Evolutionary conservation across 345 rosid genomes (phyloP).

Genomic region (Conringia planisiliqua): DNA sequence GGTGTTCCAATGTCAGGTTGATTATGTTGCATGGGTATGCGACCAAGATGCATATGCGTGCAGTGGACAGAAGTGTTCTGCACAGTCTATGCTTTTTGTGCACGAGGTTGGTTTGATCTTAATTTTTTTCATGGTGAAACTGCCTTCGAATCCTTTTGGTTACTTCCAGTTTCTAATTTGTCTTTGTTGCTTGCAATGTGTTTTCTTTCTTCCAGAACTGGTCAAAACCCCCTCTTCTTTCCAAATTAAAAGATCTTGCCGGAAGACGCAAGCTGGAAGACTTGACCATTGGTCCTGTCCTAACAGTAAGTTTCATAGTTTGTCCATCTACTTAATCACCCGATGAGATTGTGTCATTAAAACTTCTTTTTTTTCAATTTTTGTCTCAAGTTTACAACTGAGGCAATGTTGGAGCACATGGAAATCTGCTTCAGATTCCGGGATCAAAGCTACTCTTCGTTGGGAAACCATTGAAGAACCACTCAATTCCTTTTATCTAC

Average conservation of each 20-base stretch:
- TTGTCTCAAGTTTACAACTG: slow-evolving; percentile 67
- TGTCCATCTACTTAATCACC: background rate
- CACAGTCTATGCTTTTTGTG: slow-evolving; percentile 89
- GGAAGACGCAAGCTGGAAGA: slow-evolving; percentile 89
- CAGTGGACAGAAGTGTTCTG: slow-evolving; percentile 98
- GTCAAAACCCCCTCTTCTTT: slow-evolving; percentile 57
- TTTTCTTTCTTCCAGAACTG: slow-evolving; percentile 55
- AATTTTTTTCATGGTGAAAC: background rate
- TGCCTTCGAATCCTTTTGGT: slow-evolving; percentile 1
- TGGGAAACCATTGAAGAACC: slow-evolving; percentile 69
- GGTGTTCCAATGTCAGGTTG: slow-evolving; percentile 55
- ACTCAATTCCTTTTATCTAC: slow-evolving; percentile 81
- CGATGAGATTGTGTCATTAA: slow-evolving; percentile 4
- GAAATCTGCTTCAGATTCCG: slow-evolving; percentile 71
- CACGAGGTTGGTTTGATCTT: slow-evolving; percentile 67
- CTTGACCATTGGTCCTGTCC: slow-evolving; percentile 89
- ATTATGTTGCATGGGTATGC: slow-evolving; percentile 94
- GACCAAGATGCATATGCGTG: slow-evolving; percentile 99
- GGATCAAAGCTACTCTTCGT: slow-evolving; percentile 92
- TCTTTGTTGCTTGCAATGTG: background rate
- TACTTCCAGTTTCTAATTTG: slow-evolving; percentile 8
- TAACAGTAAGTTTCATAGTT: slow-evolving; percentile 63
- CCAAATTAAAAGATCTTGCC: slow-evolving; percentile 74
- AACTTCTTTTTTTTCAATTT: background rate
- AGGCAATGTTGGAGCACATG: slow-evolving; percentile 81